A percentile compares a stretch with the other conserved stretches of the same genome.
phyloP scores from a whole-genome alignment of 2,329 filamentous ascomycete species.

The Botrytis squamosa region DNA sequence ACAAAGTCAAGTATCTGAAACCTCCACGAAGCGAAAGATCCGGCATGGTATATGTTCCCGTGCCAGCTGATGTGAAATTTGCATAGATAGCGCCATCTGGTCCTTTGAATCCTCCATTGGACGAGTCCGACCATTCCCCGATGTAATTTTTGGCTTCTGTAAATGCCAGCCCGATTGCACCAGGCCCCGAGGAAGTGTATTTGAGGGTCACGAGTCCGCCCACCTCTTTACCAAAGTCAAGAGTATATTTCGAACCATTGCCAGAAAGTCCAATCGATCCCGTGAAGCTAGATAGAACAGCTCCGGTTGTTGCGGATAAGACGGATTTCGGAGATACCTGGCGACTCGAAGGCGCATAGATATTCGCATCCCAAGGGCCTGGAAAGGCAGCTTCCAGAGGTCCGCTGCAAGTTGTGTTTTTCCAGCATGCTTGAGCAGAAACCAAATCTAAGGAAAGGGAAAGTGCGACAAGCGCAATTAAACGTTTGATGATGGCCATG shows the following conservation, averaged over 20 bases:
- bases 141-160: constrained; percentile 50
- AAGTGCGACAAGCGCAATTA: neutral
- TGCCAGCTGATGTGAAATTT: constrained; percentile 40
- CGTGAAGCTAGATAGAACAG: constrained; percentile 32
- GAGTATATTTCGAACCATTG: constrained; percentile 53
- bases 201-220: constrained; percentile 50
- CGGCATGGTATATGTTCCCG: constrained; percentile 45
- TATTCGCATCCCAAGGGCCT: constrained; percentile 58
- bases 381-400: constrained; percentile 51
- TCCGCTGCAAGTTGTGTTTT: constrained; percentile 52
- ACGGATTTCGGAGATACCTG: constrained; percentile 48
- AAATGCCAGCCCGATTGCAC: constrained; percentile 48
- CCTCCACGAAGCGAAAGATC: constrained; percentile 49
- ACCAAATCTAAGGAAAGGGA: constrained; percentile 13
- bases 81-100: constrained; percentile 51
- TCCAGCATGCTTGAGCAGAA: constrained; percentile 49
- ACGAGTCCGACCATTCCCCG: constrained; percentile 49
- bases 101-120: constrained; percentile 48
- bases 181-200: constrained; percentile 40
- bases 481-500: constrained; percentile 13
- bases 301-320: constrained; percentile 41
- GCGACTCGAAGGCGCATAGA: constrained; percentile 54
- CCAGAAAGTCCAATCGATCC: constrained; percentile 25
- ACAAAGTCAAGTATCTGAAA: constrained; percentile 54
- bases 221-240: constrained; percentile 60